These are phyloP conservation scores for Talaromyces sp. DNA, from an alignment of 2,329 filamentous ascomycete genomes.

Conservation along the genomic window DNA sequence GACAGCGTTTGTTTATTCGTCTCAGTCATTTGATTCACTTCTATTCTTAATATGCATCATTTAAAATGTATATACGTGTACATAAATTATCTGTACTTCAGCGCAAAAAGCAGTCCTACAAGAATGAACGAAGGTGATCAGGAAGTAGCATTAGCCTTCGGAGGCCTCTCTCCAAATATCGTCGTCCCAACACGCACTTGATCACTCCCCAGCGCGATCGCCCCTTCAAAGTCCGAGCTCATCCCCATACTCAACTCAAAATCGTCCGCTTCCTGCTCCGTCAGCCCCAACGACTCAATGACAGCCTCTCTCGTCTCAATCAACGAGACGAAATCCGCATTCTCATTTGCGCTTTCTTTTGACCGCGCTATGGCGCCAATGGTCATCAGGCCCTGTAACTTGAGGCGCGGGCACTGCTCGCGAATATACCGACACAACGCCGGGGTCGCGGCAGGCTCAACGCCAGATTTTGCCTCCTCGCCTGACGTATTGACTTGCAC, in stretches of 20 bases:
- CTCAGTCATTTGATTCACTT: neutral
- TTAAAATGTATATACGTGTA: conserved; percentile 15
- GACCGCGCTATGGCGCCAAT: conserved; percentile 92
- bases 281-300: conserved; percentile 56
- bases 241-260: conserved; percentile 97
- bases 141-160: conserved; percentile 65
- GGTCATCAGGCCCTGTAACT: conserved; percentile 86
- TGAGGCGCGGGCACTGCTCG: conserved; percentile 67
- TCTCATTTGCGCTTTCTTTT: conserved; percentile 69
- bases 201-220: conserved; percentile 74
- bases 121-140: conserved; percentile 18
- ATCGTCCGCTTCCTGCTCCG: conserved; percentile 41
- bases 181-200: conserved; percentile 92
- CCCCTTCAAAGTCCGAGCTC: conserved; percentile 93
- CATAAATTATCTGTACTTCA: neutral
- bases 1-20: conserved; percentile 8
- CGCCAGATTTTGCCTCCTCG: conserved; percentile 80
- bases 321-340: conserved; percentile 79
- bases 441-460: conserved; percentile 61
- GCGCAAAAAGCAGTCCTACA: neutral
- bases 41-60: conserved; percentile 15
- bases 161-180: conserved; percentile 82
- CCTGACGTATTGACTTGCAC: conserved; percentile 95
- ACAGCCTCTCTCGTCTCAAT: conserved; percentile 68
- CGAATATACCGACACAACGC: conserved; percentile 67